Evolutionary conservation across 768 basidiomycete species (phyloP).

Genomic region (Russula compacta): DNA sequence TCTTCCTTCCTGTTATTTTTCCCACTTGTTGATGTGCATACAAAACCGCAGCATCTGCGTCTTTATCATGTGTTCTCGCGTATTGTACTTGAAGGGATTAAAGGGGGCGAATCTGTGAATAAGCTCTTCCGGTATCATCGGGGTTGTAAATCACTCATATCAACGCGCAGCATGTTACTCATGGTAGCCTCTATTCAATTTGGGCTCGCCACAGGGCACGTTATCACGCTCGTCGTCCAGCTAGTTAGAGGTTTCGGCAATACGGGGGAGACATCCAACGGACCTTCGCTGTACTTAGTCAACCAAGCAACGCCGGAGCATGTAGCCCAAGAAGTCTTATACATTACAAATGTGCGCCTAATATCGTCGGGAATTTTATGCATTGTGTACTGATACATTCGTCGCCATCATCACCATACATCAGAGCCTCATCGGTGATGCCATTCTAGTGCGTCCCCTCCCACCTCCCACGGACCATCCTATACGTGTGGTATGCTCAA

Average conservation of each 20-base stretch:
- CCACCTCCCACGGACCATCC: background rate
- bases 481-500: background rate
- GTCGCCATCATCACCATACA: background rate
- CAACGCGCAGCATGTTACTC: background rate
- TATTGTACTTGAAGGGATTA: background rate
- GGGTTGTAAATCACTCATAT: background rate
- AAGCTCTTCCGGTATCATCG: background rate
- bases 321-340: background rate
- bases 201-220: slow-evolving; percentile 6
- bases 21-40: background rate
- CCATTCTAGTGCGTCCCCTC: background rate
- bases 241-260: background rate
- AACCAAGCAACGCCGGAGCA: slow-evolving; percentile 5
- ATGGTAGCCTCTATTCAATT: slow-evolving; percentile 6
- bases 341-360: slow-evolving; percentile 8
- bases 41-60: background rate
- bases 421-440: slow-evolving; percentile 13
- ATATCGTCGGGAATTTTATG: background rate
- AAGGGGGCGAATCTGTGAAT: slow-evolving; percentile 2
- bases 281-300: background rate
- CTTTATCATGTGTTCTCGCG: background rate
- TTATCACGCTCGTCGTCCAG: slow-evolving; percentile 5
- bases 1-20: background rate
- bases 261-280: background rate
- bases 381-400: background rate